Percentiles rank a stretch among this genome's conserved stretches.
Evolutionary conservation across 2,329 filamentous ascomycete species (phyloP).

Genomic region (Thelonectria blattea): DNA sequence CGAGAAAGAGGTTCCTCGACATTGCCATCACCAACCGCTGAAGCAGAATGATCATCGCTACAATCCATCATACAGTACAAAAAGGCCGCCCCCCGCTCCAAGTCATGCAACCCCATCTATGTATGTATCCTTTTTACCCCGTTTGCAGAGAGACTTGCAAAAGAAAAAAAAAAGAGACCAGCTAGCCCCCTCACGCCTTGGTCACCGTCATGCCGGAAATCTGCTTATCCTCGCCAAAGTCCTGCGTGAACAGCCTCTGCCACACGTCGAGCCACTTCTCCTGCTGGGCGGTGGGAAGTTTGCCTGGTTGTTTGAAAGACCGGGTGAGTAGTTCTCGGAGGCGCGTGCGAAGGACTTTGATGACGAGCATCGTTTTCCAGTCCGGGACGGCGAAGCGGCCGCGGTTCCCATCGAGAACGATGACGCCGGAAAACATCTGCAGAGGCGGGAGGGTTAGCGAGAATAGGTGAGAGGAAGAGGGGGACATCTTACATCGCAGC

Average conservation of each 20-base stretch:
- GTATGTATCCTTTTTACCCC: background rate
- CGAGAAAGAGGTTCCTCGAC: background rate
- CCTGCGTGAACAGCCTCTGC: slow-evolving; percentile 71
- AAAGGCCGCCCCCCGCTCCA: background rate
- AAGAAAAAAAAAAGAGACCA: background rate
- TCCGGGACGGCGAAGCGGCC: slow-evolving; percentile 82
- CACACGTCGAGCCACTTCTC: slow-evolving; percentile 77
- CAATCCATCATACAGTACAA: background rate
- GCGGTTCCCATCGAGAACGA: slow-evolving; percentile 86
- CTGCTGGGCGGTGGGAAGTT: slow-evolving; percentile 68
- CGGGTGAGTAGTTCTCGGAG: slow-evolving; percentile 77
- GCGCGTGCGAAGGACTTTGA: slow-evolving; percentile 78
- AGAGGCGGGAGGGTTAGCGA: background rate
- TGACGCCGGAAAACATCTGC: slow-evolving; percentile 83
- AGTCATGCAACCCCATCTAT: background rate
- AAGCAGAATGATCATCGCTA: background rate
- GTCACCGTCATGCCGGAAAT: slow-evolving; percentile 30
- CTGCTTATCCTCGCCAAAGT: slow-evolving; percentile 46
- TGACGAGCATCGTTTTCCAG: slow-evolving; percentile 89
- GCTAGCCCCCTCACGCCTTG: slow-evolving; percentile 40
- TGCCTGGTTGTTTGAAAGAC: slow-evolving; percentile 72
- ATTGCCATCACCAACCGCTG: background rate
- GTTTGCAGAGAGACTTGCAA: too few species aligned
- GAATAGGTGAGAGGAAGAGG: background rate
- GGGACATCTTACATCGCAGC: slow-evolving; percentile 71